Conservation (phyloP, 208 protist genomes). For the Borovskyia barvae region DNA sequence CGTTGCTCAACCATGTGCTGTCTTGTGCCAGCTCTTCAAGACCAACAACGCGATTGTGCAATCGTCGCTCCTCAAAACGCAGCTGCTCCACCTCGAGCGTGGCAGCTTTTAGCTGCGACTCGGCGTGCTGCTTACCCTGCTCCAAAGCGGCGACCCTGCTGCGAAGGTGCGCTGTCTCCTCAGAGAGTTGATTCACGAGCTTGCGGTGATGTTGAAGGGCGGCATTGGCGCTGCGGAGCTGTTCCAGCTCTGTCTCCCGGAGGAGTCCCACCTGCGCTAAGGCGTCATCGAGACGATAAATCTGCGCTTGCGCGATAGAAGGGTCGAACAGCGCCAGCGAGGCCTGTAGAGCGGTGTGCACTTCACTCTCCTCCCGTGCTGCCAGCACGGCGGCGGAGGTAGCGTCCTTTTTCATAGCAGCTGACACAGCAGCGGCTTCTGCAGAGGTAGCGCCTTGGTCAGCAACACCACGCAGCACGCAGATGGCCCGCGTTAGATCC, state of each 20-base stretch:
- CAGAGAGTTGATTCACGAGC: conserved; percentile 31
- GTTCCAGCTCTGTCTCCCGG: conserved; percentile 64
- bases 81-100: conserved; percentile 62
- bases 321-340: conserved; percentile 73
- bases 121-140: conserved; percentile 25
- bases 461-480: conserved; percentile 31
- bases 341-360: conserved; percentile 34
- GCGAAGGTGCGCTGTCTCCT: conserved; percentile 35
- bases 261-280: conserved; percentile 74
- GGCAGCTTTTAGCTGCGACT: conserved; percentile 15
- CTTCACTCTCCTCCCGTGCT: conserved; percentile 33
- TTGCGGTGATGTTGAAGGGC: conserved; percentile 40
- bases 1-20: conserved; percentile 17
- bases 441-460: neutral
- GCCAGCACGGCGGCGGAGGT: conserved; percentile 47
- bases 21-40: conserved; percentile 29
- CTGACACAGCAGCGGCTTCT: neutral
- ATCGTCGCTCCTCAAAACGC: conserved; percentile 52
- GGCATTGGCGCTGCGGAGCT: conserved; percentile 31
- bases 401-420: conserved; percentile 5
- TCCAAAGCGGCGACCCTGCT: conserved; percentile 12
- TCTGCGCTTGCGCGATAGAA: conserved; percentile 68
- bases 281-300: conserved; percentile 82
- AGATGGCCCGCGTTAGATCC: conserved; percentile 47
- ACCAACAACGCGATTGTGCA: conserved; percentile 34